Conservation (phyloP, 2,329 filamentous ascomycete species). For the Neocucurbitaria cava region DNA sequence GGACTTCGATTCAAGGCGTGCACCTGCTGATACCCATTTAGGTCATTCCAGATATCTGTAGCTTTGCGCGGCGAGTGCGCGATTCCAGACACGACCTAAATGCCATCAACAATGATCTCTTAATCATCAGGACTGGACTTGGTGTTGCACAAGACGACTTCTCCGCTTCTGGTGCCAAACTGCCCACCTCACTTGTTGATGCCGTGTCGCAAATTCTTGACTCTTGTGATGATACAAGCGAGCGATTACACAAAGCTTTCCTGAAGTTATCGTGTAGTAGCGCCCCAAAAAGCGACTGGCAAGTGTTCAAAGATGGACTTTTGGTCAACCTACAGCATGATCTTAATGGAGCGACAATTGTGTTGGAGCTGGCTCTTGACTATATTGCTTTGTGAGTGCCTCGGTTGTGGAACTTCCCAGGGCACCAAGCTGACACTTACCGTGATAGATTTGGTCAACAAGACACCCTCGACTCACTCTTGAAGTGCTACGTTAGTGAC, state of each 20-base stretch:
- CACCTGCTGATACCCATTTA: slow-evolving; percentile 21
- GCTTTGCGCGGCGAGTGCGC: slow-evolving; percentile 41
- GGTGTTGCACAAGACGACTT: slow-evolving; percentile 45
- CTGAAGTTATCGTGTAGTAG: slow-evolving; percentile 34
- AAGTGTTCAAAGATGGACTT: slow-evolving; percentile 20
- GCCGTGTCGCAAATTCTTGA: slow-evolving; percentile 39
- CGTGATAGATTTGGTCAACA: slow-evolving; percentile 24
- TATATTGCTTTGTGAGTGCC: slow-evolving; percentile 35
- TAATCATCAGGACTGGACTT: slow-evolving; percentile 41
- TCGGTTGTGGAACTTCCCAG: neutral
- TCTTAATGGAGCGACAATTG: slow-evolving; percentile 33
- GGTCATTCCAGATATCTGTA: slow-evolving; percentile 39
- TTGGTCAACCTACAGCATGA: slow-evolving; percentile 29
- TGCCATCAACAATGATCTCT: slow-evolving; percentile 38
- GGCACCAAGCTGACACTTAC: slow-evolving; percentile 6
- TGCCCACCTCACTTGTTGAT: slow-evolving; percentile 33
- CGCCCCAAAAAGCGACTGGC: slow-evolving; percentile 32
- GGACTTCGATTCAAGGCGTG: slow-evolving; percentile 6
- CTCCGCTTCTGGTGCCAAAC: slow-evolving; percentile 18
- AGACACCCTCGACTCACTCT: slow-evolving; percentile 27
- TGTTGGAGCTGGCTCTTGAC: slow-evolving; percentile 40
- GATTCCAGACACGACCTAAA: slow-evolving; percentile 43
- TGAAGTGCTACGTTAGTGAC: slow-evolving; percentile 22
- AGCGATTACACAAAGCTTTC: slow-evolving; percentile 38
- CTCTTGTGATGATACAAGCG: slow-evolving; percentile 35